Percentiles rank a stretch among this genome's conserved stretches.
These are phyloP conservation scores for Adansonia rubrostipa DNA, from an alignment of 441 rosid species.

Conservation along the genomic window DNA sequence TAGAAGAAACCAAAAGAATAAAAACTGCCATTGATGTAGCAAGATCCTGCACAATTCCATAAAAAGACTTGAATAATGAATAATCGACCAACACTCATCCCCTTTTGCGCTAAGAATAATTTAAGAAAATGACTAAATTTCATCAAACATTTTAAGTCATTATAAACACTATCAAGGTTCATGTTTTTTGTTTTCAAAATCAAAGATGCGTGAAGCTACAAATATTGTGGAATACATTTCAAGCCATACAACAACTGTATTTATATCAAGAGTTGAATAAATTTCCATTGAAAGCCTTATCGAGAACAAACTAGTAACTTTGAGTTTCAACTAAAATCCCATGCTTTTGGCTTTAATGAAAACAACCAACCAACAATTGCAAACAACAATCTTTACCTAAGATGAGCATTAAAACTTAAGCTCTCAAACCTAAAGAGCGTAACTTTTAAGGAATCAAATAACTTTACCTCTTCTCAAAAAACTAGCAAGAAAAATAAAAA, in stretches of 20 bases:
- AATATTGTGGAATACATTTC: not conserved
- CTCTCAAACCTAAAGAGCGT: not conserved
- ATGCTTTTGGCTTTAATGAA: conserved; percentile 20
- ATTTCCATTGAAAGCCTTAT: not conserved
- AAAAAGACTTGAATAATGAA: not conserved
- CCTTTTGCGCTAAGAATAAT: conserved; percentile 3
- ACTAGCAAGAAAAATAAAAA: not conserved
- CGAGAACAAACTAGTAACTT: not conserved
- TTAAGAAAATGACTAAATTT: not conserved
- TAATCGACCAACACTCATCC: not conserved
- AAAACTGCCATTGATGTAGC: not conserved
- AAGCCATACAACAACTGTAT: not conserved
- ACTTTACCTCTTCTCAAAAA: conserved; percentile 1
- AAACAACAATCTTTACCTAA: conserved; percentile 19
- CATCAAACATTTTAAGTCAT: conserved; percentile 4
- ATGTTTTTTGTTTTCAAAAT: not conserved
- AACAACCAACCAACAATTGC: conserved; percentile 22
- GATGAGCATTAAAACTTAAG: conserved; percentile 6
- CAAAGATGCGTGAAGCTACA: too few relatives aligned
- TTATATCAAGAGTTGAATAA: not conserved
- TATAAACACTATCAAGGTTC: too few relatives aligned
- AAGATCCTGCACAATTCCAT: conserved; percentile 24
- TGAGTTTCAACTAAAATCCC: not conserved
- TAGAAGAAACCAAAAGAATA: not conserved
- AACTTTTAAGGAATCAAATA: not conserved